Base-by-base conservation (phyloP, 768 basidiomycete genomes). In the Trametes punicea region DNA sequence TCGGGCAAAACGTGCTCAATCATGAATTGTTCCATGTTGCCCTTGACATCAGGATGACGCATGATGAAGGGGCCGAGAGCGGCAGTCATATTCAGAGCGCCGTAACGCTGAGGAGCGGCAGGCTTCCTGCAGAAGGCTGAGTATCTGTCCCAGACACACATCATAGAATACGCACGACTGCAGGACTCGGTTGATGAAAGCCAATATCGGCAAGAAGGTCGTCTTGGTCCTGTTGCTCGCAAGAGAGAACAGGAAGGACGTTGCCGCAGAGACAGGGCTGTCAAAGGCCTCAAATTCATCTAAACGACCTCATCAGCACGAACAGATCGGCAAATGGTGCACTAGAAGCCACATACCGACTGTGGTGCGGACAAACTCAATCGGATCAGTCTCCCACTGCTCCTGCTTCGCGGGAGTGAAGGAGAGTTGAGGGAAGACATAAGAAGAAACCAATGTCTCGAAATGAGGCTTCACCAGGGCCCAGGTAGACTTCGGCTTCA, bases 401-500 rank as follows among this genome's bases (percentile, higher is more conserved):
- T 83, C 78, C 63, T 83, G 76, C 64, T 84, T 83, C 2, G 78
- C 70, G 11, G 82, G 72, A 23, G 83, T 87, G 74, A 94, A 93
- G 20, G 83, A 88, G 25, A 96, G 79, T 65, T 90, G 87, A 27
- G 93, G 91, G 77, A 93, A 95, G 18, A 88, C 84, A 63, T 93
- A 93, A 33, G 76, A 78, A 8, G 87, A 83, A n/a, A 94, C 81
- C 4, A 95, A 80, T 2, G 73, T 82, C 66, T 89, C 78, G 33
- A 88, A 82, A 64, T 92, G 93, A 20, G 92, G 92, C 70, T 93
- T 93, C 67, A 96, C 80, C 33, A 90, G 77, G 3, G 77, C 73
- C 92, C 93, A 95, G 4, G 91, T 96, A n/a, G 90, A 81, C 66
- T 91, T 93, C 13, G 93, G 93, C 73, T 95, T 95, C 63, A 96